phyloP scores from a whole-genome alignment of 2,329 filamentous ascomycete species.

The Fusarium guadeloupense region DNA sequence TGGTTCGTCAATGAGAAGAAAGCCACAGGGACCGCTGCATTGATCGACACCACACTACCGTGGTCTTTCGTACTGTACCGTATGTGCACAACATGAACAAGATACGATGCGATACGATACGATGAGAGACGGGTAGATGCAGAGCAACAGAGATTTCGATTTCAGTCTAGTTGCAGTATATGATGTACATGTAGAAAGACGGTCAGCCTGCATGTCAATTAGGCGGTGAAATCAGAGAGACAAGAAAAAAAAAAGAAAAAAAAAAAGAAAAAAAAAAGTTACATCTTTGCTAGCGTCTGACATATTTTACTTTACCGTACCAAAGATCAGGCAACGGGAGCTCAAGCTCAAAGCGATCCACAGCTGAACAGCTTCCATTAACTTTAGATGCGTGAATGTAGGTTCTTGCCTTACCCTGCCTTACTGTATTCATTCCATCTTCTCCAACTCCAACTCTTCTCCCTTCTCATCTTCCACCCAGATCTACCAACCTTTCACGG shows the following conservation, averaged over 20 bases:
- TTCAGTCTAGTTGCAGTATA: background rate
- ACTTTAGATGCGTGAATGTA: slow-evolving; percentile 8
- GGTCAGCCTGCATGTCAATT: slow-evolving; percentile 4
- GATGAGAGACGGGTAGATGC: slow-evolving; percentile 11
- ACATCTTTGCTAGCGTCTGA: too few species aligned
- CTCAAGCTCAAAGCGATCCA: slow-evolving; percentile 27
- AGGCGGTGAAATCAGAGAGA: slow-evolving; percentile 27
- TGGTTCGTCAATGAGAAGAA: slow-evolving; percentile 25
- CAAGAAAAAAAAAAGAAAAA: background rate
- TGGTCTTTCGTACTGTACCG: background rate
- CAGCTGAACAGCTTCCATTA: background rate
- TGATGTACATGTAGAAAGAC: background rate
- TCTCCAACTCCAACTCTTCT: background rate
- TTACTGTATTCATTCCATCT: slow-evolving; percentile 8
- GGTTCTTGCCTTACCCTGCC: background rate
- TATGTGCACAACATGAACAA: slow-evolving; percentile 10
- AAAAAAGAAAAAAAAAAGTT: background rate
- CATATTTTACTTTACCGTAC: too few species aligned
- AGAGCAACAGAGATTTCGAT: slow-evolving; percentile 15
- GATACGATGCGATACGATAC: slow-evolving; percentile 18
- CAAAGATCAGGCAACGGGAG: too few species aligned
- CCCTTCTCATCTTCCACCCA: background rate
- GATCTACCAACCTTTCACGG: background rate
- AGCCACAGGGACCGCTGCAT: slow-evolving; percentile 25
- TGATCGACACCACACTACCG: slow-evolving; percentile 15